phyloP scores from a whole-genome alignment of 2,329 filamentous ascomycete species.

The Grosmannia huntii region DNA sequence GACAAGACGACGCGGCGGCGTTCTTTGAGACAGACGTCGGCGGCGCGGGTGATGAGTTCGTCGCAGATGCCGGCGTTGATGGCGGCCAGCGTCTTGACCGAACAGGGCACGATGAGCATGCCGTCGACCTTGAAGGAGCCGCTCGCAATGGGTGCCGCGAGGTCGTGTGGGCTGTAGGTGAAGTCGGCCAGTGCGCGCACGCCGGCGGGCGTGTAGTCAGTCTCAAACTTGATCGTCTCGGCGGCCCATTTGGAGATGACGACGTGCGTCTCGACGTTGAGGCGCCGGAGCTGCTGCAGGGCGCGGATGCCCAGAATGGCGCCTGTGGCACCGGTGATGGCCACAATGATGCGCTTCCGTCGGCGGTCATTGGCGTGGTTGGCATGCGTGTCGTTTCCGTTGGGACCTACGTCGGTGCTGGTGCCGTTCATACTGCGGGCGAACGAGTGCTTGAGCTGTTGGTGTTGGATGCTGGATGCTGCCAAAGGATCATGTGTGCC shows the following conservation, averaged over 20 bases:
- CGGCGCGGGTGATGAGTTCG: slow-evolving; percentile 30
- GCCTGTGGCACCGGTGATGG: slow-evolving; percentile 37
- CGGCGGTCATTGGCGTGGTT: not conserved
- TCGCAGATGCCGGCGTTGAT: slow-evolving; percentile 28
- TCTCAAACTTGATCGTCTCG: slow-evolving; percentile 34
- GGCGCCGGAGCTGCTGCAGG: slow-evolving; percentile 24
- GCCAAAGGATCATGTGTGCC: no score
- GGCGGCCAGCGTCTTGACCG: slow-evolving; percentile 33
- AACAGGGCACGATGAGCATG: slow-evolving; percentile 35
- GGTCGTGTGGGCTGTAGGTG: slow-evolving; percentile 27
- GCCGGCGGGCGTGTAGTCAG: slow-evolving; percentile 22
- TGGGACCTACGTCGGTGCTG: not conserved
- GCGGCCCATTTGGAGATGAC: slow-evolving; percentile 36
- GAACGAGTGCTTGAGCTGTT: no score
- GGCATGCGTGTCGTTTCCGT: not conserved
- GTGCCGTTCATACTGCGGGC: not conserved
- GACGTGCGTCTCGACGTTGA: slow-evolving; percentile 34
- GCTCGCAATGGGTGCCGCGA: slow-evolving; percentile 29
- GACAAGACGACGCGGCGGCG: slow-evolving; percentile 24
- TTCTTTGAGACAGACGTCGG: slow-evolving; percentile 34
- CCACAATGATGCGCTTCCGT: slow-evolving; percentile 26
- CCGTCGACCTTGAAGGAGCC: slow-evolving; percentile 30
- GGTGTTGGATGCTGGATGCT: no score
- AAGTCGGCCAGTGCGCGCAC: slow-evolving; percentile 25
- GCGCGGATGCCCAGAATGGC: slow-evolving; percentile 28